phyloP scores from a whole-genome alignment of 192 early-diverging fungal species.

The Linnemannia exigua region DNA sequence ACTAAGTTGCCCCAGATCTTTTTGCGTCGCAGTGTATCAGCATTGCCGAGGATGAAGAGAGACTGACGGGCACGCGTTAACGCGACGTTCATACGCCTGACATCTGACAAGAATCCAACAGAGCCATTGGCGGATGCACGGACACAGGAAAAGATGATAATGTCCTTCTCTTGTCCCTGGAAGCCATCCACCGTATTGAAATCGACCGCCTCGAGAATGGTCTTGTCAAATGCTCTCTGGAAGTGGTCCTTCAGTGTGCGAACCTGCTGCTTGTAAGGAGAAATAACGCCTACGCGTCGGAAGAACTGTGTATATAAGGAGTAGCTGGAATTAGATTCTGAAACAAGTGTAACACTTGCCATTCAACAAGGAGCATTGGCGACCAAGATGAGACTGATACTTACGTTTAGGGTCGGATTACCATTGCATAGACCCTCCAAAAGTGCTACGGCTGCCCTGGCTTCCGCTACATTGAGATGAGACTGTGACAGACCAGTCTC shows the following conservation, averaged over 20 bases:
- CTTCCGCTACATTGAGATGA: conserved; percentile 86
- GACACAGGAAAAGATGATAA: conserved; percentile 96
- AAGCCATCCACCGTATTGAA: conserved; percentile 98
- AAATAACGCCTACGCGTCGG: conserved; percentile 86
- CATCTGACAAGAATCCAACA: conserved; percentile 89
- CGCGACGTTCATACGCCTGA: conserved; percentile 92
- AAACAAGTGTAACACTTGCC: not conserved
- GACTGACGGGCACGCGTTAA: conserved; percentile 90
- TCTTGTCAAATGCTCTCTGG: conserved; percentile 69
- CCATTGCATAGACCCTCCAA: conserved; percentile 73
- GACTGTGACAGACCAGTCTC: conserved; percentile 74
- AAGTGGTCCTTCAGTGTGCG: conserved; percentile 79
- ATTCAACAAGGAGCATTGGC: not conserved
- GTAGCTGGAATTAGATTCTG: not conserved
- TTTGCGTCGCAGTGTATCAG: conserved; percentile 69
- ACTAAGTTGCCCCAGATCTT: conserved; percentile 83
- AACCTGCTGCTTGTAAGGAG: conserved; percentile 93
- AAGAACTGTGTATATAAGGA: conserved; percentile 66
- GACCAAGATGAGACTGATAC: not conserved
- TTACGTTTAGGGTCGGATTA: conserved; percentile 69
- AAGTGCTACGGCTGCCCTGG: conserved; percentile 77
- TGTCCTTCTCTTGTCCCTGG: conserved; percentile 98
- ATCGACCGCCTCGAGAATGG: conserved; percentile 81
- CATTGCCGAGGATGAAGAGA: conserved; percentile 86
- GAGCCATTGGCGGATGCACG: conserved; percentile 71